phyloP scores from a whole-genome alignment of 108 stramenopile species.

The Conticribra weissflogii region DNA sequence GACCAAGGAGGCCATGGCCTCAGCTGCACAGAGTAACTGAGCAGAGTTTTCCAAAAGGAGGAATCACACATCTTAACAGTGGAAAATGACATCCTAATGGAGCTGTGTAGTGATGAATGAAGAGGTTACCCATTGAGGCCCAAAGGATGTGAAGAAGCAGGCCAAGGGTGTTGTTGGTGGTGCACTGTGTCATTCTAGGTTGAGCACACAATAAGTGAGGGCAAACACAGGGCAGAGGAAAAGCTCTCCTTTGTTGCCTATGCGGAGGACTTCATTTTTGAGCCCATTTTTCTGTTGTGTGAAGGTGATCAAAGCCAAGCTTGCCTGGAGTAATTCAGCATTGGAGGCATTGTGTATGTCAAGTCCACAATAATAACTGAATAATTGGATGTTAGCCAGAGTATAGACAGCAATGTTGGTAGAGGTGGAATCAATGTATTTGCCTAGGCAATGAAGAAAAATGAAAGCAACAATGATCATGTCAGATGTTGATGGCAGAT shows the following conservation, averaged over 20 bases:
- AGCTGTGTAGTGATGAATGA: constrained; percentile 7
- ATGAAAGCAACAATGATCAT: no score
- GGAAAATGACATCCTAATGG: constrained; percentile 8
- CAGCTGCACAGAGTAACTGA: constrained; percentile 55
- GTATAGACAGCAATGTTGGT: constrained; percentile 26
- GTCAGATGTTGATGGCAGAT: no score
- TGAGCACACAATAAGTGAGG: constrained; percentile 24
- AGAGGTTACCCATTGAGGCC: background rate
- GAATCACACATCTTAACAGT: constrained; percentile 28
- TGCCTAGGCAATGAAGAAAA: constrained; percentile 35
- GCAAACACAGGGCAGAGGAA: constrained; percentile 49
- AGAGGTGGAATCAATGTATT: constrained; percentile 25
- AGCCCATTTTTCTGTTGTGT: constrained; percentile 52
- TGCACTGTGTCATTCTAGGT: constrained; percentile 16
- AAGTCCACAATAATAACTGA: constrained; percentile 17
- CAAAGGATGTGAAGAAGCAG: constrained; percentile 12
- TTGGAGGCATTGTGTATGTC: constrained; percentile 23
- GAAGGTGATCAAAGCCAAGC: constrained; percentile 45
- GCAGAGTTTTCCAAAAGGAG: constrained; percentile 35
- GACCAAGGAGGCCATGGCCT: constrained; percentile 57
- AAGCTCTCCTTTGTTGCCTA: constrained; percentile 38
- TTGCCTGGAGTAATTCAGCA: constrained; percentile 26
- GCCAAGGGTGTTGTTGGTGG: constrained; percentile 19
- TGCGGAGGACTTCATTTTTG: constrained; percentile 43
- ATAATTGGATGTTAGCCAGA: constrained; percentile 39